Evolutionary conservation across 2,329 filamentous ascomycete genomes (phyloP).

Genomic region (Monosporascus sp.): DNA sequence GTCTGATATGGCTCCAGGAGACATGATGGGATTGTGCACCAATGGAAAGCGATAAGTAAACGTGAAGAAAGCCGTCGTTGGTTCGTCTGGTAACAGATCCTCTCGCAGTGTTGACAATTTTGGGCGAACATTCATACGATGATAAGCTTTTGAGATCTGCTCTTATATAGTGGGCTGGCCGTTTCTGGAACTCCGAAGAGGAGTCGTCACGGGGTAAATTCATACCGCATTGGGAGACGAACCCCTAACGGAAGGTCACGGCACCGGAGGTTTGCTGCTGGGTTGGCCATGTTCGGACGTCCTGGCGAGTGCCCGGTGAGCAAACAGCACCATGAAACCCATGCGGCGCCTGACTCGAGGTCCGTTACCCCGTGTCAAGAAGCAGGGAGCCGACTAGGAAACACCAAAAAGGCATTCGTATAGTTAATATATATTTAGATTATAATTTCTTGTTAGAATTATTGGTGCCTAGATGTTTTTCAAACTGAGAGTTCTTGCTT

Average conservation of each 20-base stretch:
- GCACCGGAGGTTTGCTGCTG: not conserved
- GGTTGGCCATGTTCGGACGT: not conserved
- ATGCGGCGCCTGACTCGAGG: not conserved
- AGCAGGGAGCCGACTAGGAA: too few species aligned
- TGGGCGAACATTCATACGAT: not conserved
- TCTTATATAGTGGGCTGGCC: not conserved
- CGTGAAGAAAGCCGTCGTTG: not conserved
- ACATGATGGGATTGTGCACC: slow-evolving; percentile 18
- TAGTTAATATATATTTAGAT: too few species aligned
- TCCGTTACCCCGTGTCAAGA: too few species aligned
- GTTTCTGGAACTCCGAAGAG: not conserved
- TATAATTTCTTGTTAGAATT: too few species aligned
- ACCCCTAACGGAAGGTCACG: not conserved
- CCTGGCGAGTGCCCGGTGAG: not conserved
- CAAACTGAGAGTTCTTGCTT: too few species aligned
- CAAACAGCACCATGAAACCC: not conserved
- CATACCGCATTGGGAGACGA: not conserved
- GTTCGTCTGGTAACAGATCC: not conserved
- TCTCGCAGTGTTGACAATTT: not conserved
- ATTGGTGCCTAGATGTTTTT: too few species aligned
- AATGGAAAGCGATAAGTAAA: not conserved
- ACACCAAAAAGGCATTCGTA: too few species aligned
- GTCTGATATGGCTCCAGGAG: slow-evolving; percentile 23
- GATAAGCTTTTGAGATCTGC: too few species aligned
- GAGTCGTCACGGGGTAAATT: not conserved